These are phyloP conservation scores for Beauveria medogensis DNA, from an alignment of 2,329 filamentous ascomycete genomes.

Conservation along the genomic window DNA sequence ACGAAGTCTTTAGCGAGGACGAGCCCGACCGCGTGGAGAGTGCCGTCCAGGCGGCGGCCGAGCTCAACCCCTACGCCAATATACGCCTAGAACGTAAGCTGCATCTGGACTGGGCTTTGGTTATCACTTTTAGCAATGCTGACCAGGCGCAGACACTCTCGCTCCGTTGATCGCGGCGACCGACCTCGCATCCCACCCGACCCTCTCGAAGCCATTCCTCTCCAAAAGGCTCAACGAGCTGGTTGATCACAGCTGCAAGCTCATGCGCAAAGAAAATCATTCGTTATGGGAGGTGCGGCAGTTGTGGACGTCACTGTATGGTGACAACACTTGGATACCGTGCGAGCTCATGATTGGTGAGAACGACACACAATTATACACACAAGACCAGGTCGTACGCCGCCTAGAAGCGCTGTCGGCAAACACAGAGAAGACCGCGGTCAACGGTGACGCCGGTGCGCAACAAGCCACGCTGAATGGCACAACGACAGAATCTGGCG, in stretches of 20 bases:
- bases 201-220: slow-evolving; percentile 65
- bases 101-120: too few relatives aligned
- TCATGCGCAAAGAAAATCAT: slow-evolving; percentile 67
- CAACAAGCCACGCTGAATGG: slow-evolving; percentile 11
- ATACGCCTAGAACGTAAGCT: slow-evolving; percentile 62
- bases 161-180: slow-evolving; percentile 67
- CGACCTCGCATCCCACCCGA: slow-evolving; percentile 66
- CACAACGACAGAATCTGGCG: slow-evolving; percentile 8
- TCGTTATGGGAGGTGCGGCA: slow-evolving; percentile 68
- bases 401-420: slow-evolving; percentile 26
- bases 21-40: slow-evolving; percentile 57
- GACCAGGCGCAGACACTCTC: slow-evolving; percentile 51
- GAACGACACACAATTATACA: slow-evolving; percentile 48
- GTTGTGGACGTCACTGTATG: slow-evolving; percentile 63
- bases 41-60: slow-evolving; percentile 53
- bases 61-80: slow-evolving; percentile 66
- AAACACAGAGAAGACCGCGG: slow-evolving; percentile 13
- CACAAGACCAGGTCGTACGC: slow-evolving; percentile 35
- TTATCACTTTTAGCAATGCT: slow-evolving; percentile 15
- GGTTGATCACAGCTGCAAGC: slow-evolving; percentile 57
- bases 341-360: slow-evolving; percentile 50
- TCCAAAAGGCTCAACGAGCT: slow-evolving; percentile 67
- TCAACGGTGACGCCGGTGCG: slow-evolving; percentile 16
- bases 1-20: slow-evolving; percentile 65
- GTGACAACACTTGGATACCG: slow-evolving; percentile 63